phyloP scores from a whole-genome alignment of 192 early-diverging fungal species.

The Umbelopsis vinacea region DNA sequence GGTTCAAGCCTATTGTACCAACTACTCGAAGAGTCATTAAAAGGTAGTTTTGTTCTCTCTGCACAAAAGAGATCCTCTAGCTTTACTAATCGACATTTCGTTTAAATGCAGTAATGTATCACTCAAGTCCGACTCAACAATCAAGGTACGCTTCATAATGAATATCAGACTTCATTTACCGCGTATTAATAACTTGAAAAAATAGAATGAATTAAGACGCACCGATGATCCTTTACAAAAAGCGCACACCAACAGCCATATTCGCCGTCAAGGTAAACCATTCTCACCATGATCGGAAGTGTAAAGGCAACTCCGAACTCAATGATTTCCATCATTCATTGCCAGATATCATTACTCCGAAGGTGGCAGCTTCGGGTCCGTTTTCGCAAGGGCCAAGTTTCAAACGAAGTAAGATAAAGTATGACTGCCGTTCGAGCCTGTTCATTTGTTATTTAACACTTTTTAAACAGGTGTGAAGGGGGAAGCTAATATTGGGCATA shows the following conservation, averaged over 20 bases:
- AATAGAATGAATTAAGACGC: background rate
- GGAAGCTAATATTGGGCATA: no score
- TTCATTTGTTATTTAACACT: background rate
- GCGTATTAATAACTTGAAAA: background rate
- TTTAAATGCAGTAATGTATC: background rate
- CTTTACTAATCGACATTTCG: background rate
- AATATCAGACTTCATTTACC: background rate
- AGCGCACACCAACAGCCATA: background rate
- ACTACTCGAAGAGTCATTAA: background rate
- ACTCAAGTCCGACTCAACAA: background rate
- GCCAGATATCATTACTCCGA: background rate
- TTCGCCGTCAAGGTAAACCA: conserved; percentile 5
- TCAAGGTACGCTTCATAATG: background rate
- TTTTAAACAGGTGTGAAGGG: background rate
- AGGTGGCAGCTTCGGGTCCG: background rate
- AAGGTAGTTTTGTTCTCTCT: background rate
- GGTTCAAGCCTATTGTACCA: conserved; percentile 6
- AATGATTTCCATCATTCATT: background rate
- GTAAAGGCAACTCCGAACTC: background rate
- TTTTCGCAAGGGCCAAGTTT: background rate
- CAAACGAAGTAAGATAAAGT: background rate
- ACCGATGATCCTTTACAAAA: background rate
- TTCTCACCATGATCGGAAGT: background rate
- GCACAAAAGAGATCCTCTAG: background rate
- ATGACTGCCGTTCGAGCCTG: no score